These are phyloP conservation scores for Imleria badia DNA, from an alignment of 768 basidiomycete genomes.

Conservation along the genomic window DNA sequence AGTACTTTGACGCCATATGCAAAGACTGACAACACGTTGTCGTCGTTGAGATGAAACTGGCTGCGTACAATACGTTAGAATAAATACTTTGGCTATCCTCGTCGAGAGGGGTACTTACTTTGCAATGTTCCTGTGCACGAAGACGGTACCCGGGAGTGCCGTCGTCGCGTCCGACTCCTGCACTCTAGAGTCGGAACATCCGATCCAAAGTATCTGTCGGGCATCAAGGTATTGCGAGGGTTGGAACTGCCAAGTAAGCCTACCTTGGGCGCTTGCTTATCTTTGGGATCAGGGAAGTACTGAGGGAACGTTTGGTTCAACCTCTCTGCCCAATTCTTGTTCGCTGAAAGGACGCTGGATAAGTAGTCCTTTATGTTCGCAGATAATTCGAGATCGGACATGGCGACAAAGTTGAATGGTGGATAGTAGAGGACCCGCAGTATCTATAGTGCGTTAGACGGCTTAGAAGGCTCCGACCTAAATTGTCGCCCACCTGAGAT, in stretches of 20 bases:
- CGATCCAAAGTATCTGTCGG: conserved; percentile 69
- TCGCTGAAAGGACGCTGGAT: conserved; percentile 9
- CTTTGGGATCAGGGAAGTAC: conserved; percentile 18
- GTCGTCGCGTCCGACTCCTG: conserved; percentile 74
- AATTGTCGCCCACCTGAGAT: background rate
- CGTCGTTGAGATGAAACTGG: conserved; percentile 71
- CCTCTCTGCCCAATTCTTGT: conserved; percentile 20
- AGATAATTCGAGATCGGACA: background rate
- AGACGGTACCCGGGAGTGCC: conserved; percentile 74
- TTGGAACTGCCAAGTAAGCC: background rate
- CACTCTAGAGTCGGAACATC: conserved; percentile 83
- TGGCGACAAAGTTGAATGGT: background rate
- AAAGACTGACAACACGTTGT: conserved; percentile 67
- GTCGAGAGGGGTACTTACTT: conserved; percentile 55
- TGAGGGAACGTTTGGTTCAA: conserved; percentile 21
- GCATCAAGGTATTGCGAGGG: background rate
- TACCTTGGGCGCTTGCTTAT: conserved; percentile 22
- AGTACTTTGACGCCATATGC: conserved; percentile 69
- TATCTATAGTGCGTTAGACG: background rate
- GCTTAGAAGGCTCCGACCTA: background rate
- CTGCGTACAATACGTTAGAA: conserved; percentile 31
- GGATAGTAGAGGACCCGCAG: background rate
- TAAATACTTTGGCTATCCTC: no score
- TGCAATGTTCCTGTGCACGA: conserved; percentile 85
- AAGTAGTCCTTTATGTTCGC: background rate